phyloP scores from a whole-genome alignment of 371 early-diverging fungal species.

The Saksenaea vasiformis region DNA sequence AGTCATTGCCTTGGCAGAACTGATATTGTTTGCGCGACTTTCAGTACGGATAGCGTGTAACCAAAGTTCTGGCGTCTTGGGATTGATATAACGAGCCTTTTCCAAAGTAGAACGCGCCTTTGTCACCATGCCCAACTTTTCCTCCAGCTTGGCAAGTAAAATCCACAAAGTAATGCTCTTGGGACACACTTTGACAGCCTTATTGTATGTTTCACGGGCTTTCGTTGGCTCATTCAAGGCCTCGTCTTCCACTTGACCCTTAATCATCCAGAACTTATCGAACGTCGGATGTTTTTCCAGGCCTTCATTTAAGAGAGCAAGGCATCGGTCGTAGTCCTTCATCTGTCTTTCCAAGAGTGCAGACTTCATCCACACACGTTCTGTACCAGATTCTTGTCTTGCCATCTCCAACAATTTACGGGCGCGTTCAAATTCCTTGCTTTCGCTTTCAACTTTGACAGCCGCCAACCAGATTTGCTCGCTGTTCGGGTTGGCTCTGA shows the following conservation, averaged over 20 bases:
- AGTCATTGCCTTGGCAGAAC: conserved; percentile 78
- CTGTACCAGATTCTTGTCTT: conserved; percentile 68
- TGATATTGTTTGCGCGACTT: conserved; percentile 65
- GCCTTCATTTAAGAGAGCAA: conserved; percentile 72
- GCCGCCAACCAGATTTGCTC: conserved; percentile 96
- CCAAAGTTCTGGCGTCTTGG: conserved; percentile 85
- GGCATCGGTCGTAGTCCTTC: conserved; percentile 65
- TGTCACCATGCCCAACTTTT: conserved; percentile 67
- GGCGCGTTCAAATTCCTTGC: conserved; percentile 81
- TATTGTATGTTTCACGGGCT: conserved; percentile 80
- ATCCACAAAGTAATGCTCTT: conserved; percentile 84
- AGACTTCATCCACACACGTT: conserved; percentile 95
- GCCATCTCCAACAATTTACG: conserved; percentile 77
- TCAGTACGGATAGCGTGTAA: conserved; percentile 88
- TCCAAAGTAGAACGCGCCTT: conserved; percentile 89
- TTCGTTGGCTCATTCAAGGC: conserved; percentile 50
- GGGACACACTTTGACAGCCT: conserved; percentile 81
- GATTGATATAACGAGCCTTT: conserved; percentile 82
- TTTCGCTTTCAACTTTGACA: conserved; percentile 93
- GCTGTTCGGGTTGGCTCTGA: conserved; percentile 88
- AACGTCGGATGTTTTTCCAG: conserved; percentile 72
- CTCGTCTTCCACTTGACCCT: conserved; percentile 75
- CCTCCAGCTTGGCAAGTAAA: conserved; percentile 77
- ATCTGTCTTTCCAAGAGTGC: conserved; percentile 86
- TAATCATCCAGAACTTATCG: conserved; percentile 94